Percentiles rank a stretch among this genome's conserved stretches.
Conservation (phyloP, 331 rosid genomes). For the Phaseolus coccineus region DNA sequence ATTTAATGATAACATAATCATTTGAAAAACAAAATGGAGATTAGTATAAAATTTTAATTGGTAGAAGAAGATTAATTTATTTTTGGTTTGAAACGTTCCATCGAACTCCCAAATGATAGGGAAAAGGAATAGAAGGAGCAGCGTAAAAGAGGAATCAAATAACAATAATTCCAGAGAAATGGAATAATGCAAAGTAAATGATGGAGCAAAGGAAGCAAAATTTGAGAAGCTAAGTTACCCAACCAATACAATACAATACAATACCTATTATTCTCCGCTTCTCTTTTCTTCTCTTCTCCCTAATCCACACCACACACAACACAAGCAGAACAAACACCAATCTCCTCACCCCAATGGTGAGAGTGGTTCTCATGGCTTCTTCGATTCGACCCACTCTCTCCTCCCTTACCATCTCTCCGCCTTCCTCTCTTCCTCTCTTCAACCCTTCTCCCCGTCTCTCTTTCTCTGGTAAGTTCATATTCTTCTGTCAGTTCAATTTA, state of each 20-base stretch:
- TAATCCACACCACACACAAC: too few species aligned
- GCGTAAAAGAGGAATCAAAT: background rate
- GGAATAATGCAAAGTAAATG: background rate
- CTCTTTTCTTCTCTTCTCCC: too few species aligned
- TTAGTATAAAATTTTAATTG: too few species aligned
- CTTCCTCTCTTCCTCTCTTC: conserved; percentile 47
- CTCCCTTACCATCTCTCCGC: conserved; percentile 62
- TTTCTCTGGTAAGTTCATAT: conserved; percentile 50
- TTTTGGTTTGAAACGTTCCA: too few species aligned
- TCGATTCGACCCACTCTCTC: conserved; percentile 79
- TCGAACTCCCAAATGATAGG: background rate
- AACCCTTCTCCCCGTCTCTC: conserved; percentile 54
- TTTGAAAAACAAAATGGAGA: too few species aligned
- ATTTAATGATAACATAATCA: too few species aligned
- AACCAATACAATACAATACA: too few species aligned
- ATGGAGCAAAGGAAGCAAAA: too few species aligned
- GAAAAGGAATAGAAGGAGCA: background rate
- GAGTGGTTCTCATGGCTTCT: conserved; percentile 74
- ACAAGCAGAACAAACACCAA: too few species aligned
- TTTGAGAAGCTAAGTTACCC: too few species aligned
- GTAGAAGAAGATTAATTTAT: too few species aligned
- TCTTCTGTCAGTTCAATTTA: background rate
- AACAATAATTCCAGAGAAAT: background rate
- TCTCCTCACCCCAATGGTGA: conserved; percentile 45
- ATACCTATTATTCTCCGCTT: too few species aligned